Percentiles rank a stretch among this genome's conserved stretches.
phyloP scores from a whole-genome alignment of 345 rosid genomes.

The Mercurialis annua region DNA sequence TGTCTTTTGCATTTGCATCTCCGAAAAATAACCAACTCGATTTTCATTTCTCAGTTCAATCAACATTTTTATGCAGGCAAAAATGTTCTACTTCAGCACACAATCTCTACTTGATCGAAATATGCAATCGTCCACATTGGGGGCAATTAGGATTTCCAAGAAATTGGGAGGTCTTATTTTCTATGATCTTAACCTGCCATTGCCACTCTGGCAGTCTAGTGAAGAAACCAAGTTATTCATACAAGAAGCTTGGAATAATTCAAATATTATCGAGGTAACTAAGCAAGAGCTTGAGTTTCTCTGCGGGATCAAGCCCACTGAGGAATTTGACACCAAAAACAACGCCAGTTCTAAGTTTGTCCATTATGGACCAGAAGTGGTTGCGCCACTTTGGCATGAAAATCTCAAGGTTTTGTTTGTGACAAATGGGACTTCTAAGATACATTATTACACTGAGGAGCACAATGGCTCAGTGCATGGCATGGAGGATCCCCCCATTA shows the following conservation, averaged over 20 bases:
- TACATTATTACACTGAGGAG: conserved; percentile 81
- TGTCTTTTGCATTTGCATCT: neutral
- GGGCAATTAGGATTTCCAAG: conserved; percentile 69
- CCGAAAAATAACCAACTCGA: neutral
- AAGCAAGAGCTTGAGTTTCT: conserved; percentile 91
- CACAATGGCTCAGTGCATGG: conserved; percentile 69
- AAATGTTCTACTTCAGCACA: conserved; percentile 80
- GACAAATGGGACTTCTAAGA: conserved; percentile 88
- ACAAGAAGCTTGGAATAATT: conserved; percentile 70
- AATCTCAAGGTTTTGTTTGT: conserved; percentile 74
- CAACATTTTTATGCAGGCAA: conserved; percentile 55
- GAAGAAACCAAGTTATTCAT: conserved; percentile 67
- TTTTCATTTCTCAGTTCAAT: conserved; percentile 6
- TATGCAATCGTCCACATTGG: conserved; percentile 65
- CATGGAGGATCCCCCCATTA: conserved; percentile 76
- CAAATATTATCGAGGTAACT: conserved; percentile 70
- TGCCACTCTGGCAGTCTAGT: conserved; percentile 76
- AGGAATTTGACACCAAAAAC: conserved; percentile 66
- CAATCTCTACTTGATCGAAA: conserved; percentile 73
- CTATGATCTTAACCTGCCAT: conserved; percentile 78
- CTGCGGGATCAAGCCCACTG: conserved; percentile 59
- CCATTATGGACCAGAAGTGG: conserved; percentile 60
- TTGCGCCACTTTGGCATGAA: conserved; percentile 77
- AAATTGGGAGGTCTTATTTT: conserved; percentile 66
- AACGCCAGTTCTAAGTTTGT: conserved; percentile 61